A percentile compares a stretch with the other conserved stretches of the same genome.
Conservation (phyloP, 2,329 filamentous ascomycete genomes). For the Ophiostoma sp. region DNA sequence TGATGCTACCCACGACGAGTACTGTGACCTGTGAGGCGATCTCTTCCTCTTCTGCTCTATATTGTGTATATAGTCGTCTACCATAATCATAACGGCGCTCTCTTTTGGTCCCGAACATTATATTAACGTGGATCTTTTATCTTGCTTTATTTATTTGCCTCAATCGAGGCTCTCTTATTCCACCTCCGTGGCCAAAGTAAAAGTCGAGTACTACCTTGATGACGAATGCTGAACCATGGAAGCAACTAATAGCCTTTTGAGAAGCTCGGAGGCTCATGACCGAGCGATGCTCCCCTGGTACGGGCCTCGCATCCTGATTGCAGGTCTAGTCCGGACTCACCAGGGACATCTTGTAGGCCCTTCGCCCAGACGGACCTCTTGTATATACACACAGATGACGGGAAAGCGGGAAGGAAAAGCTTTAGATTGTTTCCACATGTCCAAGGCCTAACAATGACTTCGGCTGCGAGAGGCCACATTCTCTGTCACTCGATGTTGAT, state of each 20-base stretch:
- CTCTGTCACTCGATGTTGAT: neutral
- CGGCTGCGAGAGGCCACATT: too few species aligned
- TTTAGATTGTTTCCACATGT: neutral
- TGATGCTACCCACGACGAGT: neutral
- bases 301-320: constrained; percentile 36
- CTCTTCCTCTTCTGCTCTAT: too few species aligned
- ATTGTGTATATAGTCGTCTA: too few species aligned
- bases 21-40: too few species aligned
- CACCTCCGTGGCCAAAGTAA: too few species aligned
- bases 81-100: too few species aligned
- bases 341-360: neutral
- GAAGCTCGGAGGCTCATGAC: constrained; percentile 3
- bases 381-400: neutral
- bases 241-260: neutral
- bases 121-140: too few species aligned
- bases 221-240: neutral
- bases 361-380: neutral
- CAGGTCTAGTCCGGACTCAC: neutral
- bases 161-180: too few species aligned
- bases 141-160: too few species aligned
- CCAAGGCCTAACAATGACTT: too few species aligned
- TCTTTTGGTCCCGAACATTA: too few species aligned
- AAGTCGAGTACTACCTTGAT: neutral
- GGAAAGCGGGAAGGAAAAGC: neutral
- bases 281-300: constrained; percentile 8